Evolutionary conservation across 2,329 filamentous ascomycete genomes (phyloP).

Genomic region (Cladosporium sp.): DNA sequence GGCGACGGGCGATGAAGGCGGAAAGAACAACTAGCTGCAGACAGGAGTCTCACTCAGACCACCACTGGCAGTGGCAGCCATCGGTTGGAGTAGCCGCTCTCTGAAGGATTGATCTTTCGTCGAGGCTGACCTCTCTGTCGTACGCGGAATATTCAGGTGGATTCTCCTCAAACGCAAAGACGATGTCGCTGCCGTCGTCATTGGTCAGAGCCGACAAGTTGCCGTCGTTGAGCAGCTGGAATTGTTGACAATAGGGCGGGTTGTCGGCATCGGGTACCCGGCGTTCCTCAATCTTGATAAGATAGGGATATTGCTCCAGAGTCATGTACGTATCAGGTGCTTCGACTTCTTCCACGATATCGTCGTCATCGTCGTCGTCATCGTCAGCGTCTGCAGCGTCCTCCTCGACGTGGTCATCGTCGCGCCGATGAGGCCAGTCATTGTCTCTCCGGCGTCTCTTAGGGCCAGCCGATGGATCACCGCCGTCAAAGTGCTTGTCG

Average conservation of each 20-base stretch:
- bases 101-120: neutral
- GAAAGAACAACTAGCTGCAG: neutral
- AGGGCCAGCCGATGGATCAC: neutral
- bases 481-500: neutral
- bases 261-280: constrained; percentile 44
- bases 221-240: constrained; percentile 55
- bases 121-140: neutral
- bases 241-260: constrained; percentile 61
- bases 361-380: constrained; percentile 14
- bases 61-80: constrained; percentile 9
- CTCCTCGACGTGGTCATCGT: neutral
- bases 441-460: neutral
- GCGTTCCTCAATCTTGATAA: constrained; percentile 64
- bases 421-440: neutral
- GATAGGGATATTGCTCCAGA: constrained; percentile 42
- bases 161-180: neutral
- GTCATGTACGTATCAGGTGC: constrained; percentile 12
- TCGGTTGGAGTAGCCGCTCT: neutral
- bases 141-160: constrained; percentile 7
- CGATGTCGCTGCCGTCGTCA: neutral
- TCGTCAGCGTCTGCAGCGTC: constrained; percentile 6
- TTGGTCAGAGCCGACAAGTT: neutral
- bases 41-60: neutral
- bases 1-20: too few relatives aligned
- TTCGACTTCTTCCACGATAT: constrained; percentile 3